A percentile compares a stretch with the other conserved stretches of the same genome.
Conservation (phyloP, 2,329 filamentous ascomycete genomes). For the Cordyceps militaris region DNA sequence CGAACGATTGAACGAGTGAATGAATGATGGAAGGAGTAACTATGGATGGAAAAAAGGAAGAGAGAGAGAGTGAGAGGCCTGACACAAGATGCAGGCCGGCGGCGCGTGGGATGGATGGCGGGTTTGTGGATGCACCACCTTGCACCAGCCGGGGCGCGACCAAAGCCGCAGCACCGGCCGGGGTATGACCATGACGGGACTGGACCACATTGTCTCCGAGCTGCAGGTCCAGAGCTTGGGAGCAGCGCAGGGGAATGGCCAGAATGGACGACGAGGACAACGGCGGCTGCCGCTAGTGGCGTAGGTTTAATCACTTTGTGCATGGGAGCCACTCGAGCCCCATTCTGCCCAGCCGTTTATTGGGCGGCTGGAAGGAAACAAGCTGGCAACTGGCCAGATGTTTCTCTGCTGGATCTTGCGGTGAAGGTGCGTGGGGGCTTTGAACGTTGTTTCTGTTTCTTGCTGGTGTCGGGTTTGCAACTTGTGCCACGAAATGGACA, state of each 20-base stretch:
- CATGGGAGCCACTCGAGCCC: constrained; percentile 11
- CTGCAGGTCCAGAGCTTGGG: constrained; percentile 4
- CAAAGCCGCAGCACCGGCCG: not conserved
- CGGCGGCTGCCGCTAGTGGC: constrained; percentile 13
- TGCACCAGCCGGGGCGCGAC: not conserved
- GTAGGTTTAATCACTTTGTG: constrained; percentile 12
- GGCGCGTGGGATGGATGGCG: constrained; percentile 8
- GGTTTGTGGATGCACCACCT: not conserved
- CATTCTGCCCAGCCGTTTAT: not conserved
- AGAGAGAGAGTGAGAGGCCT: not conserved
- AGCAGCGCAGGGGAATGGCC: not conserved
- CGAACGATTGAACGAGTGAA: constrained; percentile 12
- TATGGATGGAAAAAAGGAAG: constrained; percentile 14
- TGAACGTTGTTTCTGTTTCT: not conserved
- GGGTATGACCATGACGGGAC: not conserved
- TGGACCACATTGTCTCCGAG: constrained; percentile 2
- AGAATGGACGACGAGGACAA: not conserved
- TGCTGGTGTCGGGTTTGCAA: too few species aligned
- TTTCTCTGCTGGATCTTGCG: constrained; percentile 5
- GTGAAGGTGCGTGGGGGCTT: constrained; percentile 1
- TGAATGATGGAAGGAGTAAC: constrained; percentile 9
- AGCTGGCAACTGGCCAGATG: not conserved
- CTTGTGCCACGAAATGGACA: too few species aligned
- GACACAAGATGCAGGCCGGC: not conserved
- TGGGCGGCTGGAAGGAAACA: not conserved